Base-by-base conservation (phyloP, 495 filamentous ascomycete genomes). In the Margaritispora aquatica region DNA sequence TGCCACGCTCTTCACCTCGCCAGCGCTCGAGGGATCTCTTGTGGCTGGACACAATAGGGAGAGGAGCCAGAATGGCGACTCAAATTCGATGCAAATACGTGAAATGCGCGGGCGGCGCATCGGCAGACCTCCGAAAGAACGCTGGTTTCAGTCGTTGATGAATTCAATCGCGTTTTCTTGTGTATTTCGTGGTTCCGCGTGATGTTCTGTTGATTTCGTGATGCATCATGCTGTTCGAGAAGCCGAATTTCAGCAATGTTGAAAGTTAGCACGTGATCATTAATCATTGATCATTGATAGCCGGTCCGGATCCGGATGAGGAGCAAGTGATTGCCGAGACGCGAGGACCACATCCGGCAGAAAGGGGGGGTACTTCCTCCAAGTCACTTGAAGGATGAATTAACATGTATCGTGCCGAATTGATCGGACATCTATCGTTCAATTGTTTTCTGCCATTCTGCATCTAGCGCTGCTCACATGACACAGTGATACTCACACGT, bases 1-100 rank as follows among this genome's bases (percentile, higher is more conserved):
- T 81, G 72, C 77, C 79, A 73, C 74, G 67, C 66, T 68, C 68
- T 74, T 70, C 75, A 68, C 77, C 80, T 80, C 77, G 78, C 74
- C 74, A 71, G 74, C 69, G 57, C 71, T 76, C 80, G 77, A 82
- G 77, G 77, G 76, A 77, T 73, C 66, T 71, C 70, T 73, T 75
- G 66, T 41, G 55, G 57, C 66, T 68, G 58, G 63, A 55, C n/a
- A 61, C 46, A 49, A 59, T 57, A 27, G 62, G 66, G 56, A 68
- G 26, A 26, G 66, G 66, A 63, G 66, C 66, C 66, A 68, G 49
- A 61, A 59, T 61, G 63, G 54, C 26, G 59, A 26, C 27, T 57
- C 53, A 51, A 47, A 29, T 31, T 26, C 10, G 2, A 19, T 13
- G 13, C 26, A 2, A n/a, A 29, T 23, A 31, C 29, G 1, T 22